Evolutionary conservation across 371 early-diverging fungal species (phyloP), one percentile per base, ranked within the genome.

Genomic region (Syncephalastrum monosporum): DNA sequence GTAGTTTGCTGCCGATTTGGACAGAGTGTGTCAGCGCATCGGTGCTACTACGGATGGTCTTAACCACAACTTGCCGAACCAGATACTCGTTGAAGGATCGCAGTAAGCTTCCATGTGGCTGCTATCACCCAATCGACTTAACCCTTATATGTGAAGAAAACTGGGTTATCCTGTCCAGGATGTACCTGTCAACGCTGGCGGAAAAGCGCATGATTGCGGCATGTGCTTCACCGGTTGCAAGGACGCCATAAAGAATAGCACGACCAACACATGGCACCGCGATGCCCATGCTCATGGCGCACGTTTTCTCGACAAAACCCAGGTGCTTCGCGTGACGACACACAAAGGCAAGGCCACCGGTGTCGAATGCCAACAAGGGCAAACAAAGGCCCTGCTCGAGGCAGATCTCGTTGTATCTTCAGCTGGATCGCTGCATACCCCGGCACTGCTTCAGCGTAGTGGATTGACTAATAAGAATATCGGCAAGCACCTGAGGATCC

Each of bases 151-250:
- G 3, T 81, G 75, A 66, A 78, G 73, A 47, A 75, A 73, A 44
- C 71, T 86, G 23, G 90, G 89, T 13, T 75, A 74, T 55, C 74
- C 74, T 12, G 53, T 58, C 48, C 73, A 56, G 5, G 60, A 60
- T 8, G 74, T 88, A 24, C 84, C 87, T 25, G 84, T 87, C 69
- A 88, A 88, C 69, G 81, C 86, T 5, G 75, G 65, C 4, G 59
- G 71, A 4, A 61, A 75, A 5, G 42, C 64, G 14, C 89, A 90
- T 59, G 59, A 65, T 16, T 90, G 89, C 57, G 86, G 82, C 8
- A 81, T 62, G 55, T 91, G 90, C 50, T 72, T 71, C 25, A 72
- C 80, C 29, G 92, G 91, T 4, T 91, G 90, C 59, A 75, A 77
- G 45, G 79, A 74, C 50, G 88, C 83, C 3, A 82, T 84, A 56